A percentile compares a stretch with the other conserved stretches of the same genome.
These are phyloP conservation scores for Oenanthe javanica DNA, from an alignment of 140 eudicot species.

Conservation along the genomic window DNA sequence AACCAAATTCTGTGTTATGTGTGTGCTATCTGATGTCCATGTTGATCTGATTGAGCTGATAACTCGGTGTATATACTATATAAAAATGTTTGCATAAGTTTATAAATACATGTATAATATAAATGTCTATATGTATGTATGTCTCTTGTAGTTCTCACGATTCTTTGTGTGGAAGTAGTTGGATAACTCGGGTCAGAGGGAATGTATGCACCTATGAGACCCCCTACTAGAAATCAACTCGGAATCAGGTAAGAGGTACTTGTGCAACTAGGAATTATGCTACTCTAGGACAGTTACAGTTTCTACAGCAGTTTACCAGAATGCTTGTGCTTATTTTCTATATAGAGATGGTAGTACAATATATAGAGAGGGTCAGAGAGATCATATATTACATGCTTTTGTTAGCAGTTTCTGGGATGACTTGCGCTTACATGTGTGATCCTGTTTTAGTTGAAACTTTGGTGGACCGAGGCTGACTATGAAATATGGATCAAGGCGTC, in stretches of 20 bases:
- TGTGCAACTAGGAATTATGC: too few relatives aligned
- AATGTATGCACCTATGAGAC: not conserved
- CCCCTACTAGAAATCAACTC: too few relatives aligned
- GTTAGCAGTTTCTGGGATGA: not conserved
- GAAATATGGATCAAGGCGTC: not conserved
- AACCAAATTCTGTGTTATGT: not conserved
- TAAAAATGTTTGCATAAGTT: not conserved
- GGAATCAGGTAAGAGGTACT: too few relatives aligned
- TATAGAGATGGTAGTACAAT: too few relatives aligned
- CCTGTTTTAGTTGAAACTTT: not conserved
- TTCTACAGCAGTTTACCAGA: too few relatives aligned
- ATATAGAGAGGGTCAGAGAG: too few relatives aligned
- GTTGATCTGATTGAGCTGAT: not conserved
- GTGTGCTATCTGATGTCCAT: not conserved
- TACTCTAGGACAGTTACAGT: too few relatives aligned
- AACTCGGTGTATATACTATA: not conserved
- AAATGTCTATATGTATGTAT: too few relatives aligned
- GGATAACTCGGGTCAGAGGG: not conserved
- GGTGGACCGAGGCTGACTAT: not conserved
- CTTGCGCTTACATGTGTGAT: not conserved
- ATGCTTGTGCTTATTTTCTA: too few relatives aligned
- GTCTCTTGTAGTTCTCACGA: not conserved
- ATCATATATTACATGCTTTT: too few relatives aligned
- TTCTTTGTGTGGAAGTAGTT: not conserved
- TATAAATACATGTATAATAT: not conserved